phyloP scores from a whole-genome alignment of 2,329 filamentous ascomycete species.

The Fusarium sacchari region DNA sequence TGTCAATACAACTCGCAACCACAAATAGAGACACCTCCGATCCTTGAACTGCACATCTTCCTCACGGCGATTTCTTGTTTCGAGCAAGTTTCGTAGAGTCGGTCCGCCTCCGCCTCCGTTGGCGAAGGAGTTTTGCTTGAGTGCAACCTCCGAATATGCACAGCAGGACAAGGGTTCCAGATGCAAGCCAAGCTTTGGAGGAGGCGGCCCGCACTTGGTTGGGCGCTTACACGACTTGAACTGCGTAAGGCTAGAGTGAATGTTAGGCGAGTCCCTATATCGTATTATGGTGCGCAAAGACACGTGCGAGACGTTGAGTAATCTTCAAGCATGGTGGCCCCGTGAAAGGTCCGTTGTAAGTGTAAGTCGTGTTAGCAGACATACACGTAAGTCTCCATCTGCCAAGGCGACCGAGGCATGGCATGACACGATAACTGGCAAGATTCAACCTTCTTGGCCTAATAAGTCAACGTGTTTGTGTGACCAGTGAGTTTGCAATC shows the following conservation, averaged over 20 bases:
- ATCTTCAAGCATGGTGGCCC: constrained; percentile 6
- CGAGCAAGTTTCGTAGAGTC: constrained; percentile 7
- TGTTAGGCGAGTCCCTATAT: not conserved
- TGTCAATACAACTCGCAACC: constrained; percentile 12
- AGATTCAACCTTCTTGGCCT: not conserved
- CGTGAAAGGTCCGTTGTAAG: not conserved
- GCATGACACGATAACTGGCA: not conserved
- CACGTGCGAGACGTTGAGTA: constrained; percentile 39
- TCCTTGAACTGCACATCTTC: not conserved
- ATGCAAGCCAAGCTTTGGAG: constrained; percentile 31
- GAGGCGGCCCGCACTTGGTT: constrained; percentile 22
- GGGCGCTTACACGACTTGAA: constrained; percentile 28
- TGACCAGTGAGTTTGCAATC: not conserved
- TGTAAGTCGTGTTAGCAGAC: not conserved
- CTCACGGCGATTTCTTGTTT: constrained; percentile 24
- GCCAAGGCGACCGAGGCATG: constrained; percentile 14
- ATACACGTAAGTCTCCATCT: constrained; percentile 7
- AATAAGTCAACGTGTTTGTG: not conserved
- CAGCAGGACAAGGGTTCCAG: not conserved
- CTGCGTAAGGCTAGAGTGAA: constrained; percentile 5
- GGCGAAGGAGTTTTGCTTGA: not conserved
- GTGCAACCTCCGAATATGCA: constrained; percentile 16
- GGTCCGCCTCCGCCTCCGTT: constrained; percentile 21
- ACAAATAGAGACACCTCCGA: constrained; percentile 1
- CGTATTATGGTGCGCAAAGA: constrained; percentile 8